Percentiles rank a stretch among this genome's conserved stretches.
These are phyloP conservation scores for Suhomyces tanzawaensis DNA, from an alignment of 805 yeast species.

Conservation along the genomic window DNA sequence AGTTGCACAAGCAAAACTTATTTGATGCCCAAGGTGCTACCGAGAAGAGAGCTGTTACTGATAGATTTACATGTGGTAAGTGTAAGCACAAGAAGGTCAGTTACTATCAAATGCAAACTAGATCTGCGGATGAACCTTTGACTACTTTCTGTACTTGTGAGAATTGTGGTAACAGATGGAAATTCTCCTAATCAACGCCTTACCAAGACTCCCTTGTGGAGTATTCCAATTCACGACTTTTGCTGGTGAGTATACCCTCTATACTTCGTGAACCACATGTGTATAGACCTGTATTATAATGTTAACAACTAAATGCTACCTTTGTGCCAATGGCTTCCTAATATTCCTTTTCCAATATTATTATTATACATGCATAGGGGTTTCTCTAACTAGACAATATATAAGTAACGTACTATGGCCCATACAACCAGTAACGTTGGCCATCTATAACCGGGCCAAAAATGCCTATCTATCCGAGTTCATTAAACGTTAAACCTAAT, in stretches of 20 bases:
- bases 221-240: too few relatives aligned
- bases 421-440: too few relatives aligned
- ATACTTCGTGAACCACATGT: neutral
- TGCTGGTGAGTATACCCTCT: neutral
- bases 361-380: too few relatives aligned
- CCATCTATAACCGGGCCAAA: too few relatives aligned
- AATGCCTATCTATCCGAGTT: too few relatives aligned
- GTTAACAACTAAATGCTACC: too few relatives aligned
- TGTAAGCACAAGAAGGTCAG: slow-evolving; percentile 97
- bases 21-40: slow-evolving; percentile 98
- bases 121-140: slow-evolving; percentile 98
- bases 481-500: too few relatives aligned
- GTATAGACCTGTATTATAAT: slow-evolving; percentile 5
- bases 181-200: slow-evolving; percentile 58
- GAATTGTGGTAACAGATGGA: slow-evolving; percentile 97
- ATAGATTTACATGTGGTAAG: slow-evolving; percentile 94
- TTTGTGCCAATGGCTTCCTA: too few relatives aligned
- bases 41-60: slow-evolving; percentile 93
- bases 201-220: neutral
- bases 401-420: too few relatives aligned
- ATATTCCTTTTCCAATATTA: too few relatives aligned
- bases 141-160: slow-evolving; percentile 98
- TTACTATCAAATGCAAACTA: slow-evolving; percentile 95
- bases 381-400: too few relatives aligned
- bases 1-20: slow-evolving; percentile 81